Evolutionary conservation across 2,329 filamentous ascomycete genomes (phyloP).

Genomic region (Tolypocladium capitatum): DNA sequence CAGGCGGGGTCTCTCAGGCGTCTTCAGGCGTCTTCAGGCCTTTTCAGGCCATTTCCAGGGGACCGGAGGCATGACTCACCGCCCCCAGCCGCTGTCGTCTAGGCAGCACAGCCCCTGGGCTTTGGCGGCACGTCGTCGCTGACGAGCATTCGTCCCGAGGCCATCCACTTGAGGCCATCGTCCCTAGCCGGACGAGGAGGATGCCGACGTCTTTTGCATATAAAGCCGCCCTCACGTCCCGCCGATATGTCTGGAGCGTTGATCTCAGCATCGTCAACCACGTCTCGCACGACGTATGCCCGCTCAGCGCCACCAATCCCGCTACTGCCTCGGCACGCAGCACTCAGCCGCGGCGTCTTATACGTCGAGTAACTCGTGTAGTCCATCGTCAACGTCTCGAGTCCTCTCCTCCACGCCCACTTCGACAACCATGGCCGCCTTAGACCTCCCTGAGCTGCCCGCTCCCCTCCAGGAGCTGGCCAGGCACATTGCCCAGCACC

Average conservation of each 20-base stretch:
- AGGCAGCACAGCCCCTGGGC: constrained; percentile 5
- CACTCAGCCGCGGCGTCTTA: background rate
- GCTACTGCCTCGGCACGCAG: background rate
- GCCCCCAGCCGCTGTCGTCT: too few species aligned
- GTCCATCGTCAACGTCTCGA: background rate
- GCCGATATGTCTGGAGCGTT: background rate
- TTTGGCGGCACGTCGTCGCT: constrained; percentile 1
- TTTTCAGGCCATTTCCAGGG: too few species aligned
- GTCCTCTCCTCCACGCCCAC: background rate
- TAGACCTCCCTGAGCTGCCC: constrained; percentile 30
- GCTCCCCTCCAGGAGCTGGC: constrained; percentile 30
- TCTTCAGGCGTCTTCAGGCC: too few species aligned
- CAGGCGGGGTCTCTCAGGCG: too few species aligned
- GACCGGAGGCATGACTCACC: too few species aligned
- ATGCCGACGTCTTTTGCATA: background rate
- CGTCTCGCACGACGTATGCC: too few species aligned
- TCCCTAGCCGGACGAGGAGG: too few species aligned
- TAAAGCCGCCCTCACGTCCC: background rate
- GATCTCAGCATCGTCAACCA: too few species aligned
- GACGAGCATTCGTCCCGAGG: too few species aligned
- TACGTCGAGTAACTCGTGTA: background rate
- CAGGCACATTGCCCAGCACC: constrained; percentile 41
- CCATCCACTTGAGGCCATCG: too few species aligned
- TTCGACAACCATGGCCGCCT: constrained; percentile 19
- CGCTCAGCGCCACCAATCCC: background rate